phyloP scores from a whole-genome alignment of 495 filamentous ascomycete species.

The Penicillium diatomitis region DNA sequence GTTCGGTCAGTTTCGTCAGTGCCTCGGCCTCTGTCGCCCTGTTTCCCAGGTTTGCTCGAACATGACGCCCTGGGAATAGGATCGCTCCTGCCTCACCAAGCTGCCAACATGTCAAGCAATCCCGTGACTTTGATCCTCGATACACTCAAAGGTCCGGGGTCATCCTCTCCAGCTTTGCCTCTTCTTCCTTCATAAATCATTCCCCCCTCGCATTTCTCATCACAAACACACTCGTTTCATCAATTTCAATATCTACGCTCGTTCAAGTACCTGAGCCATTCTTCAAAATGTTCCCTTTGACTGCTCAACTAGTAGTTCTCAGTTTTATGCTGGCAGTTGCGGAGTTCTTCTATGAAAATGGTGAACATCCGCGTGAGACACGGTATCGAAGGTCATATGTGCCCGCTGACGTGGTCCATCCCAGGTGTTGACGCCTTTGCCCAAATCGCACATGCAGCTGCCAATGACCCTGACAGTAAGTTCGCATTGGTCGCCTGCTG shows the following conservation, averaged over 20 bases:
- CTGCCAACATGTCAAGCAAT: too few species aligned
- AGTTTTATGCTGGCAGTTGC: background rate
- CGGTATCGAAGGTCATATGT: background rate
- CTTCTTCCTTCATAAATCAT: background rate
- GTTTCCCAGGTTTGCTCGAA: too few species aligned
- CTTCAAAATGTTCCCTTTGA: background rate
- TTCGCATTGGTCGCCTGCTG: background rate
- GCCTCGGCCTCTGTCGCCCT: background rate
- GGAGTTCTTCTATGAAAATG: too few species aligned
- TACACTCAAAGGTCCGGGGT: background rate
- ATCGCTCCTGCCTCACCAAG: too few species aligned
- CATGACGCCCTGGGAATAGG: too few species aligned
- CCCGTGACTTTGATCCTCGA: too few species aligned
- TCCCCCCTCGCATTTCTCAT: background rate
- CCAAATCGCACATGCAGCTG: background rate
- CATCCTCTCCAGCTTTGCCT: slow-evolving; percentile 2
- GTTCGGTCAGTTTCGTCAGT: background rate
- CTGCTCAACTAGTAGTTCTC: background rate
- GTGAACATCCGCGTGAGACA: background rate
- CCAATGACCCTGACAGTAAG: background rate
- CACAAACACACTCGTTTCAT: background rate
- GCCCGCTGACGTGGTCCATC: background rate
- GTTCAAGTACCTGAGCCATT: background rate
- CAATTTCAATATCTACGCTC: background rate
- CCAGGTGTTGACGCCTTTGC: slow-evolving; percentile 3